A percentile compares a stretch with the other conserved stretches of the same genome.
These are phyloP conservation scores for Colletotrichum sp. DNA, from an alignment of 2,329 filamentous ascomycete species.

Conservation along the genomic window DNA sequence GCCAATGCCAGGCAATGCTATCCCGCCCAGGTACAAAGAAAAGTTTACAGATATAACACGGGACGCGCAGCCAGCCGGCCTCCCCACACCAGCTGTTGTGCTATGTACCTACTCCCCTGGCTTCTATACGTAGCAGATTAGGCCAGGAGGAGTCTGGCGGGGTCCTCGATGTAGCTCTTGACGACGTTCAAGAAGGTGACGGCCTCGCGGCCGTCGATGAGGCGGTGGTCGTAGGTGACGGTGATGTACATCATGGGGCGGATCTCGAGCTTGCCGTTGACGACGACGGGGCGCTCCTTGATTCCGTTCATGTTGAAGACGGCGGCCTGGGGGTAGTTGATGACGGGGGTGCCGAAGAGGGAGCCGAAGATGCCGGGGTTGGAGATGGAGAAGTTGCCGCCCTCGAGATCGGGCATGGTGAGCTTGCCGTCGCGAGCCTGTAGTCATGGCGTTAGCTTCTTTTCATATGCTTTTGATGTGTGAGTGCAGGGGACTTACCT, in stretches of 20 bases:
- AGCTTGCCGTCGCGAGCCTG: constrained; percentile 75
- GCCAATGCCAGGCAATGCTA: constrained; percentile 7
- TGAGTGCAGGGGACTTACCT: constrained; percentile 54
- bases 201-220: constrained; percentile 63
- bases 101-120: not conserved
- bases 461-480: not conserved
- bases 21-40: not conserved
- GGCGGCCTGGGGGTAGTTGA: constrained; percentile 75
- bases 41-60: not conserved
- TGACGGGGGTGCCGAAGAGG: constrained; percentile 65
- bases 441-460: not conserved
- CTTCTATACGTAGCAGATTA: constrained; percentile 27
- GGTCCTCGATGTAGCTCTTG: constrained; percentile 39
- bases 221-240: constrained; percentile 56
- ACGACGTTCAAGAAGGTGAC: constrained; percentile 57
- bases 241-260: constrained; percentile 56
- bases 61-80: not conserved
- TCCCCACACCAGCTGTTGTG: not conserved
- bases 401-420: constrained; percentile 79
- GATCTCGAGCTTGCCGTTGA: constrained; percentile 54
- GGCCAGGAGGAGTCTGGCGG: constrained; percentile 56
- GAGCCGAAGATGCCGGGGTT: constrained; percentile 77
- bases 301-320: constrained; percentile 66
- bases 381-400: constrained; percentile 78
- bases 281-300: constrained; percentile 59